Evolutionary conservation across 2,329 filamentous ascomycete species (phyloP), one percentile per base, ranked within the genome.

Genomic region (Colletotrichum sp.): DNA sequence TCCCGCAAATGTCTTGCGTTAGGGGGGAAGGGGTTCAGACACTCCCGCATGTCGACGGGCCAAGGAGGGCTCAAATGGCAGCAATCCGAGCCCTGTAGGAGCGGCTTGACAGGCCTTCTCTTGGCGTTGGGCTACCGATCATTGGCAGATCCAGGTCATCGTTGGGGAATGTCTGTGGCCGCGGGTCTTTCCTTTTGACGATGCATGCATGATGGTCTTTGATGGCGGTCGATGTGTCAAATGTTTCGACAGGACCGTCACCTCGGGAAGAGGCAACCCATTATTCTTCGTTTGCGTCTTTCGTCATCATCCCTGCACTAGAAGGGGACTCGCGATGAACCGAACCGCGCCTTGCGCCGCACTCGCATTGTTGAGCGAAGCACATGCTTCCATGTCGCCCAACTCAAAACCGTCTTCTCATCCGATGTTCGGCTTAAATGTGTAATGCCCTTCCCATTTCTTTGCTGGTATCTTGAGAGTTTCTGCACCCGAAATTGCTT

Each of bases 391-490:
- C 57, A 30, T 30, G 26, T 60, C 57, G 57, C 59, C n/a, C n/a
- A 36, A n/a, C 59, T 63, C 59, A 63, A 34, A 21, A 30, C n/a
- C 4, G 18, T 36, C 12, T 36, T 55, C 15, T 49, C 32, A 72
- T 75, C 73, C 73, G 69, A 75, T 72, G 36, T 75, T 72, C 73
- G 73, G 73, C 69, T 39, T 32, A 28, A 52, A 36, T 21, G 30
- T 18, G 13, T 12, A 21, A 59, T 72, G 30, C 62, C 26, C 44
- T 52, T 24, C 8, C 12, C 44, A 21, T 52, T 52, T 52, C 6
- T 21, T 52, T 52, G 2, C 8, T 21, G 44, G 44, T 52, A 52
- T 52, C 44, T 52, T 21, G 44, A 21, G n/a, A 52, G 44, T 52
- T 21, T 21, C n/a, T 52, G 12, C n/a, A 8, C 44, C 44, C 44